Percentiles rank a stretch among this genome's conserved stretches.
Conservation (phyloP, 1,284 basidiomycete species). For the Sphaerobolus stellatus region DNA sequence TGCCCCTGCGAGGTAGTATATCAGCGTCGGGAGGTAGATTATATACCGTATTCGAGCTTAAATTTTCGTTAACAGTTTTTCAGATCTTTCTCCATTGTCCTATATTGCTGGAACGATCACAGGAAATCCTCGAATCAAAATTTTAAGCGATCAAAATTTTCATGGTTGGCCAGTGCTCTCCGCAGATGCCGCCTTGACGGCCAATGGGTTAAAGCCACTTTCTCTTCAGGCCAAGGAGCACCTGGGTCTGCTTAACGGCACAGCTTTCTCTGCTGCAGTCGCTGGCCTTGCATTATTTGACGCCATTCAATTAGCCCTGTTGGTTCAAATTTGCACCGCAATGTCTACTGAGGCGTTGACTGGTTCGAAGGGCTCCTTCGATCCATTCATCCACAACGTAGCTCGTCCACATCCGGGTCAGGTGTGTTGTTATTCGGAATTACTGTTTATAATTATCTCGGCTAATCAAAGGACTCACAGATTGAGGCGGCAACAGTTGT, state of each 20-base stretch:
- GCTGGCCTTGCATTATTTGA: conserved; percentile 69
- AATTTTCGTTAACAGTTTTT: not conserved
- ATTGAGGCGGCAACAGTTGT: conserved; percentile 72
- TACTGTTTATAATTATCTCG: not conserved
- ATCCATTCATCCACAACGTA: conserved; percentile 76
- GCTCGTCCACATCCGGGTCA: conserved; percentile 82
- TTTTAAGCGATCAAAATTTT: conserved; percentile 42
- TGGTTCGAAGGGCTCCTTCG: conserved; percentile 71
- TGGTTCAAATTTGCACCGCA: conserved; percentile 78
- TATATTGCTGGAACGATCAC: conserved; percentile 81
- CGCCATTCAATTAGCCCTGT: conserved; percentile 67
- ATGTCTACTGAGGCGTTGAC: conserved; percentile 81
- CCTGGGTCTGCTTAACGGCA: conserved; percentile 79
- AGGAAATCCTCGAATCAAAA: conserved; percentile 75
- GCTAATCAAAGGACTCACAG: conserved; percentile 36
- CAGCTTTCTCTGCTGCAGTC: conserved; percentile 72
- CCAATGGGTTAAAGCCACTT: conserved; percentile 66
- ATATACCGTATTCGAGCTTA: not conserved
- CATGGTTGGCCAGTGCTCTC: conserved; percentile 49
- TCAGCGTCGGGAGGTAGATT: conserved; percentile 73
- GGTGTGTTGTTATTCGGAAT: conserved; percentile 39
- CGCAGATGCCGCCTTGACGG: conserved; percentile 61
- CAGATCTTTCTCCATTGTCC: conserved; percentile 74
- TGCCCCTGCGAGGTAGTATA: conserved; percentile 60
- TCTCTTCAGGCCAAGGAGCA: conserved; percentile 79